Base-by-base conservation (phyloP, 352 stramenopile species). In the Blastocystis sp. region DNA sequence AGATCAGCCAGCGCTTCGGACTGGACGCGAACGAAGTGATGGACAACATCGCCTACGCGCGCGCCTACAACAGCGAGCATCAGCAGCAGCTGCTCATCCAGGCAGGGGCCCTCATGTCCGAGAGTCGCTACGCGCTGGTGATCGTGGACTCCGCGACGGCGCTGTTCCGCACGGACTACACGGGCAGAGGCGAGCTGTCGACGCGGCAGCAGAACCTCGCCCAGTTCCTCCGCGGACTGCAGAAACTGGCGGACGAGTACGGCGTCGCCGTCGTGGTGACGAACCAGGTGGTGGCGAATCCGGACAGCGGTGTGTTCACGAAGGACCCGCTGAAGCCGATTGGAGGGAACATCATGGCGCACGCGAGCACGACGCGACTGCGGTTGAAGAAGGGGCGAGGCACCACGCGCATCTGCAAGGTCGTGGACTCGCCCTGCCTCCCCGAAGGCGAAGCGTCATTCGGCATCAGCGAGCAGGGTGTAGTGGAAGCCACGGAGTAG, bases 161-260 rank as follows among this genome's bases (percentile, higher is more conserved):
- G 2, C 89, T 99, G 5, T 99, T 98, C 91, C 92, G 97, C 77
- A 99, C 96, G 61, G 97, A 99, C 91, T 99, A 98, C 90, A 97
- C 92, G 3, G 96, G 97, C 14, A 94, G 97, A 90, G 96, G 96
- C 53, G 97, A 99, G 89, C 92, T 99, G 17, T 96, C 95, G 1
- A 96, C 98, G 76, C 92, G 96, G 84, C 91, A 95, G 89, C 92
- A 94, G 91, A 91, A 93, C 86, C 90, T 93, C 10, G 92, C 90
- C 56, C 96, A 96, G 81, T 99, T 99, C 89, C 90, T 99, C 67
- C 93, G 97, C 19, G 94, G 97, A 69, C 90, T 99, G 40, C 98
- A 96, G 64, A 91, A 95, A 64, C 95, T 99, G 91, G 94, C 95
- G 0, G 96, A 99, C 89, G 96, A 99, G 90, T 99, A 99, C 91